A percentile compares a stretch with the other conserved stretches of the same genome.
Evolutionary conservation across 2,329 filamentous ascomycete genomes (phyloP).

Genomic region (Thelonectria discophora): DNA sequence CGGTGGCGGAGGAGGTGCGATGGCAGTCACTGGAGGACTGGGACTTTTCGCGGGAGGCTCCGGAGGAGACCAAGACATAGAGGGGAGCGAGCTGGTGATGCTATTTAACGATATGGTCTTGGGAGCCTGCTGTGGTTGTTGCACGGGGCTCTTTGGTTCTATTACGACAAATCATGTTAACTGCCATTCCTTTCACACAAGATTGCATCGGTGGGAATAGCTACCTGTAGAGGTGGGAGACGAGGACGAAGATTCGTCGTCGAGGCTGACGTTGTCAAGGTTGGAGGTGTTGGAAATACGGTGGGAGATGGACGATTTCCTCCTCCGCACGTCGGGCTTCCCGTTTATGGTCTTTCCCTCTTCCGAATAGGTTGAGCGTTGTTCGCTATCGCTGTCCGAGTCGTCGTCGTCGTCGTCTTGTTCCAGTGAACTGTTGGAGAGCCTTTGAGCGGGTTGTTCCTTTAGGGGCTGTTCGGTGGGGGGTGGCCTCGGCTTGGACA

Average conservation of each 20-base stretch:
- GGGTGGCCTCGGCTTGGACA: slow-evolving; percentile 46
- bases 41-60: slow-evolving; percentile 58
- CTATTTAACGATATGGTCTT: slow-evolving; percentile 73
- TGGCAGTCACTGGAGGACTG: slow-evolving; percentile 45
- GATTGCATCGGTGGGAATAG: neutral
- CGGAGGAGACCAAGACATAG: slow-evolving; percentile 76
- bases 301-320: slow-evolving; percentile 53
- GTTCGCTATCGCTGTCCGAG: slow-evolving; percentile 25
- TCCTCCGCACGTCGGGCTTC: slow-evolving; percentile 39
- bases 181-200: neutral
- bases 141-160: slow-evolving; percentile 47
- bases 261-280: slow-evolving; percentile 72
- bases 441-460: slow-evolving; percentile 24
- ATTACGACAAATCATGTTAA: slow-evolving; percentile 30
- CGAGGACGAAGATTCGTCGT: slow-evolving; percentile 63
- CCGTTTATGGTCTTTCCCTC: slow-evolving; percentile 28
- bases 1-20: slow-evolving; percentile 43
- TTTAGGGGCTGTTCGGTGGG: slow-evolving; percentile 24
- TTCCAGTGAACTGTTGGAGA: slow-evolving; percentile 24
- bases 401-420: slow-evolving; percentile 26
- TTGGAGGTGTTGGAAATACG: slow-evolving; percentile 58
- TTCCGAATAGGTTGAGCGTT: slow-evolving; percentile 20
- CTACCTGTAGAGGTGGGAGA: slow-evolving; percentile 48
- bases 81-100: slow-evolving; percentile 75
- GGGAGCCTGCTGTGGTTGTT: slow-evolving; percentile 52